Evolutionary conservation across 148 eudicot genomes (phyloP).

Genomic region (Polygonum maritimum): DNA sequence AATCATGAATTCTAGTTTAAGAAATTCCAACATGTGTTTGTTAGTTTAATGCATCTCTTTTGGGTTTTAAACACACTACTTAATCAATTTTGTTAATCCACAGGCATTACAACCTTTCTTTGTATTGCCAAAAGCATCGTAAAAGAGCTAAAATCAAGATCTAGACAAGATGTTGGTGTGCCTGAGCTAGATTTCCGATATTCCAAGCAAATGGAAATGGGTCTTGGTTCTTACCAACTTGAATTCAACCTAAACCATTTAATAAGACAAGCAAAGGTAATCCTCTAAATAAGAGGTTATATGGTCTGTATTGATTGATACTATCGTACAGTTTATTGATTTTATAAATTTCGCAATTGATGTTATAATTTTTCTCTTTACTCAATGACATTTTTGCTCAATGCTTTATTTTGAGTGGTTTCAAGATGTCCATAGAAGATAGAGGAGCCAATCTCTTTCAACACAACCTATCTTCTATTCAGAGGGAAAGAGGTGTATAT

Average conservation of each 20-base stretch:
- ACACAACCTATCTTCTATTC: neutral
- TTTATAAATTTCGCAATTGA: neutral
- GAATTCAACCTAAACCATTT: neutral
- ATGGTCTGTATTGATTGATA: neutral
- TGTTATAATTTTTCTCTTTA: neutral
- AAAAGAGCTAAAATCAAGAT: neutral
- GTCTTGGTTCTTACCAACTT: neutral
- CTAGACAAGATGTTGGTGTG: neutral
- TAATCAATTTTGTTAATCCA: neutral
- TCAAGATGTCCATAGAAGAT: neutral
- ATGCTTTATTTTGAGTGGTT: neutral
- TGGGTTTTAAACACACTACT: neutral
- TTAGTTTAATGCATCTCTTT: neutral
- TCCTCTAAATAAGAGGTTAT: neutral
- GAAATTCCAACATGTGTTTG: no score
- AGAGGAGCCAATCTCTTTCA: neutral
- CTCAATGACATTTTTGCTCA: neutral
- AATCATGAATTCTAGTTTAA: neutral
- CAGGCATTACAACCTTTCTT: neutral
- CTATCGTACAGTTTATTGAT: neutral
- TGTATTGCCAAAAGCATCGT: neutral
- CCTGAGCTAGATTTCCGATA: neutral
- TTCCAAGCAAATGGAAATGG: neutral
- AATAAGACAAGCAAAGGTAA: neutral
- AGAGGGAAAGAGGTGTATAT: neutral